A percentile compares a stretch with the other conserved stretches of the same genome.
Conservation (phyloP, 2,329 filamentous ascomycete genomes). For the Volutella citrinella region DNA sequence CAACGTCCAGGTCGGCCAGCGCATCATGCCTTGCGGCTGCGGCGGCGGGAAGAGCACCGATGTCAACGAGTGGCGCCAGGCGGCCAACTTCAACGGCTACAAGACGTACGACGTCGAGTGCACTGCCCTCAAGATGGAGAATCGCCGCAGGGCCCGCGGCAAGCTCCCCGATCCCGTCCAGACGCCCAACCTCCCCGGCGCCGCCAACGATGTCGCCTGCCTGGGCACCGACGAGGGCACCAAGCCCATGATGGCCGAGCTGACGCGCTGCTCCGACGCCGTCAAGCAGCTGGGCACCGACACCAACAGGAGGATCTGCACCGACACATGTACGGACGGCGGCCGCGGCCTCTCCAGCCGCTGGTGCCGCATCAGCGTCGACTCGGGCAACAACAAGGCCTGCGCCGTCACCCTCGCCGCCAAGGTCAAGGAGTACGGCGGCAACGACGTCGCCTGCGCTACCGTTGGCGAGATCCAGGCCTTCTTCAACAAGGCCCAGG, state of each 20-base stretch:
- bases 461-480: background rate
- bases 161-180: too few relatives aligned
- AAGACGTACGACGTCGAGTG: slow-evolving; percentile 1
- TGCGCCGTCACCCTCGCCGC: background rate
- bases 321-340: slow-evolving; percentile 1
- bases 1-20: slow-evolving; percentile 2
- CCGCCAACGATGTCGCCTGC: slow-evolving; percentile 1
- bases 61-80: slow-evolving; percentile 1
- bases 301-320: slow-evolving; percentile 4
- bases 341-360: background rate
- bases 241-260: slow-evolving; percentile 2
- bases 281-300: background rate
- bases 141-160: slow-evolving; percentile 1
- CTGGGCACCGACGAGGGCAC: too few relatives aligned
- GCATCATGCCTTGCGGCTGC: slow-evolving; percentile 5
- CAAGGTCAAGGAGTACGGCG: background rate
- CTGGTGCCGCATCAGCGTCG: background rate
- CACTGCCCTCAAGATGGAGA: slow-evolving; percentile 1
- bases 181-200: too few relatives aligned
- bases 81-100: slow-evolving; percentile 5
- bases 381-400: background rate
- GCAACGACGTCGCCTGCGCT: background rate
- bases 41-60: slow-evolving; percentile 1
- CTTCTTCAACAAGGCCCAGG: slow-evolving; percentile 1
- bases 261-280: background rate